Percentiles rank a stretch among this genome's conserved stretches.
Evolutionary conservation across 805 yeast species (phyloP).

Genomic region (Hanseniaspora taiwanica): DNA sequence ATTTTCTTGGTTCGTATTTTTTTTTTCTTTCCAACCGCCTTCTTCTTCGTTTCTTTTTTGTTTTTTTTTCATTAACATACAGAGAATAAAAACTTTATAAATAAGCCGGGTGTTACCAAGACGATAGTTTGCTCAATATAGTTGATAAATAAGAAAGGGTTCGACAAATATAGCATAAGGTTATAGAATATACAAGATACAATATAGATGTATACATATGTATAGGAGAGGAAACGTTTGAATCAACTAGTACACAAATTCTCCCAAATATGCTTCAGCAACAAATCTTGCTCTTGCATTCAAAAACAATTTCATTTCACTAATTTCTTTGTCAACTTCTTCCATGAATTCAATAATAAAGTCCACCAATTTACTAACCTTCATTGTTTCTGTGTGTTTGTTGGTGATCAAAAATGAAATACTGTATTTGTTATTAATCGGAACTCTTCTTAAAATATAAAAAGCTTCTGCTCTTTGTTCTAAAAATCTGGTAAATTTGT

Average conservation of each 20-base stretch:
- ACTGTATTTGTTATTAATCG: slow-evolving; percentile 72
- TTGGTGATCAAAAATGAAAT: slow-evolving; percentile 88
- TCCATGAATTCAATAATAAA: slow-evolving; percentile 98
- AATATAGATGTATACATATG: too few relatives aligned
- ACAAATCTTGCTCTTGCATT: slow-evolving; percentile 96
- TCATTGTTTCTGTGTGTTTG: slow-evolving; percentile 89
- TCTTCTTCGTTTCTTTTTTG: too few relatives aligned
- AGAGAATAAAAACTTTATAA: too few relatives aligned
- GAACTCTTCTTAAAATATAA: slow-evolving; percentile 80
- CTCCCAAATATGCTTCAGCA: slow-evolving; percentile 89
- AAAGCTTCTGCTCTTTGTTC: slow-evolving; percentile 94
- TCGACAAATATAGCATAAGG: too few relatives aligned
- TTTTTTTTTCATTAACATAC: too few relatives aligned
- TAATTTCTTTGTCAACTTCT: slow-evolving; percentile 95
- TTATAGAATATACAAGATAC: too few relatives aligned
- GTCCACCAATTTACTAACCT: slow-evolving; percentile 89
- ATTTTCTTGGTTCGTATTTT: too few relatives aligned
- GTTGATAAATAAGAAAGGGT: too few relatives aligned
- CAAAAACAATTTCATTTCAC: slow-evolving; percentile 93
- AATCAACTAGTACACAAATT: slow-evolving; percentile 52
- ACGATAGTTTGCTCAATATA: too few relatives aligned
- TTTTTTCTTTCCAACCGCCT: too few relatives aligned
- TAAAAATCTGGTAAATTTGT: slow-evolving; percentile 84
- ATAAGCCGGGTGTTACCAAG: too few relatives aligned
- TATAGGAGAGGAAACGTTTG: too few relatives aligned